Conservation (phyloP, 2,329 filamentous ascomycete genomes). For the Scedosporium apiospermum region DNA sequence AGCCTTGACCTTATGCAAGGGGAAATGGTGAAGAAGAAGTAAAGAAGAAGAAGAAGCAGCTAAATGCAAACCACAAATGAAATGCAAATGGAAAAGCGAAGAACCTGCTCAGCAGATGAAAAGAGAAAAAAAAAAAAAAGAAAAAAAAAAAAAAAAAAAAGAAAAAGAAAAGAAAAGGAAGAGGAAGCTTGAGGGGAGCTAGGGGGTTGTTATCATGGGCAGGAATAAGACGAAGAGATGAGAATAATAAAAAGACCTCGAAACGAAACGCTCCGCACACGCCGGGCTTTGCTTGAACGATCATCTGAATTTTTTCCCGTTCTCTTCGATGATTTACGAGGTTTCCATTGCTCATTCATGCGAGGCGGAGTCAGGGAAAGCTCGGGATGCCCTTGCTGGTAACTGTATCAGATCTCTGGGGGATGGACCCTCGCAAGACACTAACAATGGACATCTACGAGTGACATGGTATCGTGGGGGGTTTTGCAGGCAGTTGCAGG, state of each 20-base stretch:
- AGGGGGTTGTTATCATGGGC: not conserved
- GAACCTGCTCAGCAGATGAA: conserved; percentile 5
- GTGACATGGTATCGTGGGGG: not conserved
- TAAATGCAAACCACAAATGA: not conserved
- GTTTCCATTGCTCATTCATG: not conserved
- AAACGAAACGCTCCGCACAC: conserved; percentile 1
- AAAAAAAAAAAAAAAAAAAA: not conserved
- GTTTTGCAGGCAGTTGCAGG: not conserved
- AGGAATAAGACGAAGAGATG: conserved; percentile 4
- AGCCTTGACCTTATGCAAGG: conserved; percentile 1
- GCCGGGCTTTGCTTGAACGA: not conserved
- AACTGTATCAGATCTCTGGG: conserved; percentile 5
- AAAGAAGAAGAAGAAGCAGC: not conserved
- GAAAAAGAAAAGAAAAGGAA: not conserved
- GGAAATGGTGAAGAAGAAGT: conserved; percentile 1
- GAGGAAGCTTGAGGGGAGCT: not conserved
- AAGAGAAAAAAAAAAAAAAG: not conserved
- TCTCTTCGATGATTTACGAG: not conserved
- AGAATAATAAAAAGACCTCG: not conserved
- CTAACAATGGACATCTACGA: conserved; percentile 1
- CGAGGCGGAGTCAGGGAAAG: not conserved
- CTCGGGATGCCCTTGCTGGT: not conserved
- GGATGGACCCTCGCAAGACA: not conserved
- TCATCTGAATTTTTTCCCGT: not conserved
- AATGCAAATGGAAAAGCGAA: conserved; percentile 7